A percentile compares a stretch with the other conserved stretches of the same genome.
phyloP scores from a whole-genome alignment of 345 rosid species.

The Heritiera fomes region DNA sequence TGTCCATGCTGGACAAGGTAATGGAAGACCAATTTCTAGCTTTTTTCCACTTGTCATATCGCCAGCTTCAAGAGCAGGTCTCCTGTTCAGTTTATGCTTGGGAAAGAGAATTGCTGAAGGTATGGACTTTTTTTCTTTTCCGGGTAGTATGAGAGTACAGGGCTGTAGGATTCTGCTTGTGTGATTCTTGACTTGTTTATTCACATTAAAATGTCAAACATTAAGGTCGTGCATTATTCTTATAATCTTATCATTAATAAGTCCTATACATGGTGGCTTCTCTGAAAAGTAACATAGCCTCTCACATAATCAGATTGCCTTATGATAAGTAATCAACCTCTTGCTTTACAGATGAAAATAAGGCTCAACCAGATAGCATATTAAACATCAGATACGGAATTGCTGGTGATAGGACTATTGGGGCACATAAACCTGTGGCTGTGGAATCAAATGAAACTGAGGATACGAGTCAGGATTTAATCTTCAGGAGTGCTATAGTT shows the following conservation, averaged over 20 bases:
- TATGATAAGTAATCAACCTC: constrained; percentile 18
- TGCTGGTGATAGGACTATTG: constrained; percentile 69
- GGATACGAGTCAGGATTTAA: constrained; percentile 48
- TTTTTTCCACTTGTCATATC: constrained; percentile 84
- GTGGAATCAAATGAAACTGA: constrained; percentile 40
- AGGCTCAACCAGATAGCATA: constrained; percentile 58
- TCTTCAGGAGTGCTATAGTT: constrained; percentile 75
- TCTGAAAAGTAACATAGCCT: neutral
- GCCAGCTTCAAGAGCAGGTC: constrained; percentile 75
- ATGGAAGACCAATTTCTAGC: constrained; percentile 79
- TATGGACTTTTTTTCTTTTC: constrained; percentile 26
- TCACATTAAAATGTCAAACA: neutral
- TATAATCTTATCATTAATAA: neutral
- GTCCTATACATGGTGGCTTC: neutral
- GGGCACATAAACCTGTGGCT: constrained; percentile 82
- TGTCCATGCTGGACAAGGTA: constrained; percentile 56
- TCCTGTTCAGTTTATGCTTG: constrained; percentile 68
- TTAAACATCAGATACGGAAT: constrained; percentile 77
- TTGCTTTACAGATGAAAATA: constrained; percentile 47
- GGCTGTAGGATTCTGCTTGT: neutral
- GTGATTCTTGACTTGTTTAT: neutral
- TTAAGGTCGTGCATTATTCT: neutral
- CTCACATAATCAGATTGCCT: neutral
- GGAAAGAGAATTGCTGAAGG: constrained; percentile 55
- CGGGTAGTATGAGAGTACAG: neutral